Evolutionary conservation across 257 asterid species (phyloP).

Genomic region (Jacaranda copaia): DNA sequence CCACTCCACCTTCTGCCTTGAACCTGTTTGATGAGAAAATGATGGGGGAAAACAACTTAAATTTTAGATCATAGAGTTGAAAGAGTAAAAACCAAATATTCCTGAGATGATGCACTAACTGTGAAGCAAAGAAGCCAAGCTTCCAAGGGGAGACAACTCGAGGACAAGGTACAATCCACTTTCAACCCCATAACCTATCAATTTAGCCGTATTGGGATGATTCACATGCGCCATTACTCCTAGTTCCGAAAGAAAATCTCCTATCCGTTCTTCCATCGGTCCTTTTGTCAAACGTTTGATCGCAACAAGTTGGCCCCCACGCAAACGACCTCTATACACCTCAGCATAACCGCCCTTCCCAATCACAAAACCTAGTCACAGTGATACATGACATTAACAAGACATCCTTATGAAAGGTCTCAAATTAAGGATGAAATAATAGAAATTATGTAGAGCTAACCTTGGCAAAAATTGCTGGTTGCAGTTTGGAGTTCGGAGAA

Average conservation of each 20-base stretch:
- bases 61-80: neutral
- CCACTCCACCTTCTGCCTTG: conserved; percentile 79
- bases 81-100: neutral
- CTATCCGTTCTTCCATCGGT: conserved; percentile 65
- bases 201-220: conserved; percentile 92
- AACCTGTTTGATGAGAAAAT: conserved; percentile 45
- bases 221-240: conserved; percentile 97
- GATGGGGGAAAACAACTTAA: conserved; percentile 3
- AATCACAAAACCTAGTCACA: conserved; percentile 60
- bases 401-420: neutral
- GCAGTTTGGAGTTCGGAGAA: conserved; percentile 79
- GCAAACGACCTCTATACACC: conserved; percentile 80
- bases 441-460: conserved; percentile 41
- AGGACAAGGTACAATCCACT: conserved; percentile 90
- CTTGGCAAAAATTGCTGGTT: conserved; percentile 75
- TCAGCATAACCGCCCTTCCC: conserved; percentile 98
- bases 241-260: conserved; percentile 84
- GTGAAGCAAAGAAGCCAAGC: conserved; percentile 92
- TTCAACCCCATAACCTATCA: conserved; percentile 95
- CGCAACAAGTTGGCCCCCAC: conserved; percentile 79
- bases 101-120: conserved; percentile 56
- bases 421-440: neutral
- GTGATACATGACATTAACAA: neutral
- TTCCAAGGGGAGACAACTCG: conserved; percentile 93
- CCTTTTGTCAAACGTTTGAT: conserved; percentile 77